These are phyloP conservation scores for Fusarium bulbicola DNA, from an alignment of 2,329 filamentous ascomycete species.

Conservation along the genomic window DNA sequence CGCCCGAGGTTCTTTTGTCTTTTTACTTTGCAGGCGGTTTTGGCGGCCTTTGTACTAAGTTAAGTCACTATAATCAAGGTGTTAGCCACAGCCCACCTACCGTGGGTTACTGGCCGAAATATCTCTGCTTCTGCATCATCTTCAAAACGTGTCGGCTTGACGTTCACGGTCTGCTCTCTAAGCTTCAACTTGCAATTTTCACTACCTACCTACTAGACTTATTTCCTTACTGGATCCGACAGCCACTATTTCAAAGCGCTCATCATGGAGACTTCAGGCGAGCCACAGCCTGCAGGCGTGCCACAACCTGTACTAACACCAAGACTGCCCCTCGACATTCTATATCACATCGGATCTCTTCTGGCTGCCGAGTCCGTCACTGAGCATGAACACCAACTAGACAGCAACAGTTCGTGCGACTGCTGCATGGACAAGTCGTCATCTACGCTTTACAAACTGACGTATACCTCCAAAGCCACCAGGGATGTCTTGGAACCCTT, in stretches of 20 bases:
- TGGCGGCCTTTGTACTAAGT: neutral
- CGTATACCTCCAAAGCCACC: constrained; percentile 23
- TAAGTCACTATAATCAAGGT: neutral
- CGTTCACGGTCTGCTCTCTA: neutral
- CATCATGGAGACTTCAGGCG: constrained; percentile 1
- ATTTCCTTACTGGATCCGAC: too few relatives aligned
- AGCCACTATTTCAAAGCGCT: neutral
- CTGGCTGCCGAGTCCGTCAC: neutral
- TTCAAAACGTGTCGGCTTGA: neutral
- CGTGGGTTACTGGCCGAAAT: neutral
- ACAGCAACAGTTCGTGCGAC: neutral
- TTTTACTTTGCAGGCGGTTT: neutral
- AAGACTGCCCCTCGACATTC: constrained; percentile 21
- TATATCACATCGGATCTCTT: constrained; percentile 15
- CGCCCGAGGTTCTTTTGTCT: neutral
- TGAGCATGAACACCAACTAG: neutral
- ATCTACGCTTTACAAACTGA: constrained; percentile 7
- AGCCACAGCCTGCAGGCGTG: neutral
- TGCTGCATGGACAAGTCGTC: neutral
- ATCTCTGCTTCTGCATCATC: constrained; percentile 2
- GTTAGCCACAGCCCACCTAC: neutral
- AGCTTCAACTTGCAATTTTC: neutral
- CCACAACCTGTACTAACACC: neutral
- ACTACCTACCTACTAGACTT: neutral
- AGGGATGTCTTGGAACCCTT: constrained; percentile 25